Conservation (phyloP, 208 protist genomes). For the Entamoeba nuttalli region DNA sequence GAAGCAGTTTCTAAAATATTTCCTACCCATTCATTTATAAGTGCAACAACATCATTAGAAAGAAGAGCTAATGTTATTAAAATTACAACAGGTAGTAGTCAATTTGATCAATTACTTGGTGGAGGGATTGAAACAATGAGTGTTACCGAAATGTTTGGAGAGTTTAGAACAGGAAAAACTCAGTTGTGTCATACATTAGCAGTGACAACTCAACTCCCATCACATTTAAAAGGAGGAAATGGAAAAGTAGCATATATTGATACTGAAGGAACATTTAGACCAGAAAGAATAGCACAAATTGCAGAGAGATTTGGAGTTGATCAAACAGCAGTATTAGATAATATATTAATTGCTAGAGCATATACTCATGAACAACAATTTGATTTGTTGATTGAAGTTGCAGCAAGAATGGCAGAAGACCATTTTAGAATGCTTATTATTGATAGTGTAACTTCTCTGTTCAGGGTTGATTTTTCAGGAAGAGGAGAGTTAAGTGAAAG, state of each 20-base stretch:
- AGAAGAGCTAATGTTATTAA: slow-evolving; percentile 61
- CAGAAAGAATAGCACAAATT: slow-evolving; percentile 80
- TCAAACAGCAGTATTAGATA: slow-evolving; percentile 65
- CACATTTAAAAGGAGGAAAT: slow-evolving; percentile 64
- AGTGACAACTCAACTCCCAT: slow-evolving; percentile 29
- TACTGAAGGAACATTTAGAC: slow-evolving; percentile 89
- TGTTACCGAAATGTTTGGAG: slow-evolving; percentile 64
- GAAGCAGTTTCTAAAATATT: slow-evolving; percentile 62
- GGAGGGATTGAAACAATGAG: slow-evolving; percentile 80
- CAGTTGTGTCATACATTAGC: slow-evolving; percentile 77
- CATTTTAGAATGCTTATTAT: slow-evolving; percentile 64
- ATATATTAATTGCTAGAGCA: slow-evolving; percentile 81
- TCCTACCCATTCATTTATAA: background rate
- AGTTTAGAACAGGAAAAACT: slow-evolving; percentile 84
- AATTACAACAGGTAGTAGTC: slow-evolving; percentile 73
- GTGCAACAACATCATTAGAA: slow-evolving; percentile 38
- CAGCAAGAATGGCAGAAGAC: slow-evolving; percentile 45
- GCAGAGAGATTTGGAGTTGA: slow-evolving; percentile 77
- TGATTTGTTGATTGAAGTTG: slow-evolving; percentile 52
- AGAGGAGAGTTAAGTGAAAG: slow-evolving; percentile 83
- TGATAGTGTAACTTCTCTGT: slow-evolving; percentile 93
- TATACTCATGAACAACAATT: slow-evolving; percentile 73
- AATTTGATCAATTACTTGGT: slow-evolving; percentile 72
- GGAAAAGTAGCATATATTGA: slow-evolving; percentile 83
- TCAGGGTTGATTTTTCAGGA: slow-evolving; percentile 81